phyloP scores from a whole-genome alignment of 768 basidiomycete genomes.

The Phylloporus sp. region DNA sequence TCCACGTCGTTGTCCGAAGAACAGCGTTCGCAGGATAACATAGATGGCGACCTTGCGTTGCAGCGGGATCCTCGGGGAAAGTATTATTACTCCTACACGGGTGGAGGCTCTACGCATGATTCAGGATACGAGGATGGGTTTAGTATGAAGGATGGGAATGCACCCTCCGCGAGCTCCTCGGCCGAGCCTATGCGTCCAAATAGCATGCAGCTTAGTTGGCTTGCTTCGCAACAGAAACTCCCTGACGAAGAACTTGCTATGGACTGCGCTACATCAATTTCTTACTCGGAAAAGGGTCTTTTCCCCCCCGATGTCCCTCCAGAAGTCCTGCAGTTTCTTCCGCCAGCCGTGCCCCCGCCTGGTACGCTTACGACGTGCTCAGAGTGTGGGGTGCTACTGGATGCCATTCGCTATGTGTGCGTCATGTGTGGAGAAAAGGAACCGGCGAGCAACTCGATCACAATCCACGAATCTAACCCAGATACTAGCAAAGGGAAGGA shows the following conservation, averaged over 20 bases:
- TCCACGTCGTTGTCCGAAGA: constrained; percentile 29
- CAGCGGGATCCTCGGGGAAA: constrained; percentile 65
- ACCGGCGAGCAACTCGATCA: constrained; percentile 31
- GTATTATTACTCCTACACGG: constrained; percentile 72
- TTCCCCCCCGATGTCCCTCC: constrained; percentile 38
- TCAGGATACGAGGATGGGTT: constrained; percentile 51
- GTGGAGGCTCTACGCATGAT: constrained; percentile 47
- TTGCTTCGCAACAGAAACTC: constrained; percentile 49
- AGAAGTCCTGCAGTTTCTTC: constrained; percentile 52
- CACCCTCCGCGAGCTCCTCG: constrained; percentile 24
- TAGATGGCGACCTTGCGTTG: constrained; percentile 62
- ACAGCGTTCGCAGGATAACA: constrained; percentile 36
- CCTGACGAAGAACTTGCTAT: constrained; percentile 17
- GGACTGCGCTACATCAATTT: constrained; percentile 12
- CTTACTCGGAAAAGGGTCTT: constrained; percentile 15
- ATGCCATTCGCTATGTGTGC: constrained; percentile 88
- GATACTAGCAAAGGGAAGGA: constrained; percentile 45
- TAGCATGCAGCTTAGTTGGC: constrained; percentile 65
- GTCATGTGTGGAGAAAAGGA: constrained; percentile 80
- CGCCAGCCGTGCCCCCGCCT: constrained; percentile 47
- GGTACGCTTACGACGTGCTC: constrained; percentile 78
- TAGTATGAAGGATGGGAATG: constrained; percentile 33
- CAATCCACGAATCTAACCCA: constrained; percentile 7
- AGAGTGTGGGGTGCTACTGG: constrained; percentile 68
- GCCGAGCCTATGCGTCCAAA: constrained; percentile 48